These are phyloP conservation scores for Warburgia ugandensis DNA, from an alignment of 164 flowering plant species.

Conservation along the genomic window DNA sequence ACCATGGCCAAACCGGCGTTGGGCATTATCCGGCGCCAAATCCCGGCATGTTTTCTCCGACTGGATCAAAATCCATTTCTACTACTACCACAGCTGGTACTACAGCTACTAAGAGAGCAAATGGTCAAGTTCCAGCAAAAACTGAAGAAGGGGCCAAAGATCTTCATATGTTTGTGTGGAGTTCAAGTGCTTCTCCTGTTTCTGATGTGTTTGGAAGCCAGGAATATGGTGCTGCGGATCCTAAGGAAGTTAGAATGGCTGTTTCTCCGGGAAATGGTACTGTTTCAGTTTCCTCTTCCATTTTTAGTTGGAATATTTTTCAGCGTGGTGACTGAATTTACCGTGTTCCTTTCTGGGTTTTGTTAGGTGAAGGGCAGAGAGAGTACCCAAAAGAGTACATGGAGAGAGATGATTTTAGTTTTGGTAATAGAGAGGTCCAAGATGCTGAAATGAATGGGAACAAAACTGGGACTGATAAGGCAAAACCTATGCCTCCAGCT, in stretches of 20 bases:
- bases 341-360: background rate
- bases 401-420: slow-evolving; percentile 70
- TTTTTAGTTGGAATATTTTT: background rate
- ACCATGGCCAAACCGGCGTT: slow-evolving; percentile 19
- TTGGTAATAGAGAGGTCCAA: slow-evolving; percentile 43
- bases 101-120: slow-evolving; percentile 28
- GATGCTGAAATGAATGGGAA: slow-evolving; percentile 1
- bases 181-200: slow-evolving; percentile 94
- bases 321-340: background rate
- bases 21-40: slow-evolving; percentile 73
- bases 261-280: slow-evolving; percentile 72
- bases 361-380: slow-evolving; percentile 32
- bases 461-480: slow-evolving; percentile 11
- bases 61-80: slow-evolving; percentile 19
- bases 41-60: slow-evolving; percentile 77
- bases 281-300: background rate
- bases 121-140: slow-evolving; percentile 30
- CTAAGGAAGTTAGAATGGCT: slow-evolving; percentile 56
- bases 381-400: slow-evolving; percentile 41
- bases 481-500: slow-evolving; percentile 70
- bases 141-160: slow-evolving; percentile 53
- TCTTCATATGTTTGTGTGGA: slow-evolving; percentile 99
- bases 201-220: slow-evolving; percentile 84
- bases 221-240: slow-evolving; percentile 44
- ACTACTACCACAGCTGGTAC: slow-evolving; percentile 9